Conservation (phyloP, 495 filamentous ascomycete species). For the Lophiotrema nucula region DNA sequence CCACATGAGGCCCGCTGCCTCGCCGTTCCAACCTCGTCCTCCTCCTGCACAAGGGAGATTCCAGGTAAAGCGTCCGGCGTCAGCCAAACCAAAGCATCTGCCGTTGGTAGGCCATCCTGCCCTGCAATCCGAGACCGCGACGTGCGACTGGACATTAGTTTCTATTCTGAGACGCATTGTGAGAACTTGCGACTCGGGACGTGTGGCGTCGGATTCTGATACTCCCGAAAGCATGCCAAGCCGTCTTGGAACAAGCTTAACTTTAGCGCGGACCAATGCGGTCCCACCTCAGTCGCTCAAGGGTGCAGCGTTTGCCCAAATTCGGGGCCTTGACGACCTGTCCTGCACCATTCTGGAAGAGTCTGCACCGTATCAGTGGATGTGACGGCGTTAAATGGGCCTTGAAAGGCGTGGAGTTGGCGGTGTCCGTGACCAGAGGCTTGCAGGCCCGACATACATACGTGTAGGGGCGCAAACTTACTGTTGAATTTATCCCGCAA, state of each 20-base stretch:
- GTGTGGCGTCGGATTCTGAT: slow-evolving; percentile 34
- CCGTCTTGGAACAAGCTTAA: slow-evolving; percentile 33
- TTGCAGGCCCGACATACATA: background rate
- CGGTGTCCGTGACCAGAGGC: background rate
- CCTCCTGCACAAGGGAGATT: background rate
- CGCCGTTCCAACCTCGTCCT: background rate
- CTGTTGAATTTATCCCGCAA: background rate
- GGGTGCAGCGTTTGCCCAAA: background rate
- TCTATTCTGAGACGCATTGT: slow-evolving; percentile 14
- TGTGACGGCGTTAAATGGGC: background rate
- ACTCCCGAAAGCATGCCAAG: slow-evolving; percentile 27
- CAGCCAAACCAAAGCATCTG: background rate
- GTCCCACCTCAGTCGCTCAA: background rate
- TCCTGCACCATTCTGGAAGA: background rate
- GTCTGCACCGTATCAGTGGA: background rate
- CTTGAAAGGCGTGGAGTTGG: too few species aligned
- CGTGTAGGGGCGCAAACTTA: too few species aligned
- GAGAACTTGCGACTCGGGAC: slow-evolving; percentile 18
- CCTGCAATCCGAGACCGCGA: background rate
- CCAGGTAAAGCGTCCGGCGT: background rate
- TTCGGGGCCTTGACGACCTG: background rate
- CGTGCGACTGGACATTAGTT: background rate
- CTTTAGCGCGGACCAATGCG: slow-evolving; percentile 23
- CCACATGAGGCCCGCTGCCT: too few species aligned
- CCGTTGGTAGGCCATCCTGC: background rate